Evolutionary conservation across 768 basidiomycete species (phyloP).

Genomic region (Dioszegia crocea): DNA sequence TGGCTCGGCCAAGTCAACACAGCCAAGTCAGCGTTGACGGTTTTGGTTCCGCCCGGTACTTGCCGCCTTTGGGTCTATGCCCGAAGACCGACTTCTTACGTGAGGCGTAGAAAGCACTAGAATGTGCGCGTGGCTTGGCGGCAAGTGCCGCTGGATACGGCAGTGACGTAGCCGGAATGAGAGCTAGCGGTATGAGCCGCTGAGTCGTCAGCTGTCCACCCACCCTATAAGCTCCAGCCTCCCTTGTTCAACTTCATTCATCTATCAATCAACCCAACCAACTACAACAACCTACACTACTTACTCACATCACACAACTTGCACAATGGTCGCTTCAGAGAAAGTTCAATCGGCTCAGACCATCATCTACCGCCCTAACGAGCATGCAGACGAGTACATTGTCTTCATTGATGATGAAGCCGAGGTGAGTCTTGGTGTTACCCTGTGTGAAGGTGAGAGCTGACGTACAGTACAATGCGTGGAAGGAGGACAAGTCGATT

Average conservation of each 20-base stretch:
- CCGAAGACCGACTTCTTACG: too few species aligned
- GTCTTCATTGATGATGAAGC: constrained; percentile 40
- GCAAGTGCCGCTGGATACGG: too few species aligned
- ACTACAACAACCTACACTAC: background rate
- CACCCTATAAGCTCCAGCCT: too few species aligned
- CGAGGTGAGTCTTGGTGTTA: constrained; percentile 30
- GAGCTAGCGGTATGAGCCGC: too few species aligned
- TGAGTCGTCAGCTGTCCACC: too few species aligned
- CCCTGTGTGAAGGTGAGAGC: background rate
- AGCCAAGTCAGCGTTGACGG: background rate
- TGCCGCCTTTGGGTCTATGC: too few species aligned
- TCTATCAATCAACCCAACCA: background rate
- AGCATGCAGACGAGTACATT: constrained; percentile 39
- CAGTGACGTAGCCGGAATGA: too few species aligned
- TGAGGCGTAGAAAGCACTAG: too few species aligned
- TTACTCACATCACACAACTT: background rate
- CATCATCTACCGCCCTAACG: constrained; percentile 36
- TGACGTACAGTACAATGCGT: constrained; percentile 33
- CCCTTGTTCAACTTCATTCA: background rate
- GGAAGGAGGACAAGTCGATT: constrained; percentile 42
- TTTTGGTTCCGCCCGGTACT: constrained; percentile 1
- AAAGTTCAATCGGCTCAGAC: constrained; percentile 10
- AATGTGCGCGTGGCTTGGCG: too few species aligned
- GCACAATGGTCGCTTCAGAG: constrained; percentile 3
- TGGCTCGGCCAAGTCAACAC: background rate